phyloP scores from a whole-genome alignment of 1,284 basidiomycete genomes.

The Boletus mariae region DNA sequence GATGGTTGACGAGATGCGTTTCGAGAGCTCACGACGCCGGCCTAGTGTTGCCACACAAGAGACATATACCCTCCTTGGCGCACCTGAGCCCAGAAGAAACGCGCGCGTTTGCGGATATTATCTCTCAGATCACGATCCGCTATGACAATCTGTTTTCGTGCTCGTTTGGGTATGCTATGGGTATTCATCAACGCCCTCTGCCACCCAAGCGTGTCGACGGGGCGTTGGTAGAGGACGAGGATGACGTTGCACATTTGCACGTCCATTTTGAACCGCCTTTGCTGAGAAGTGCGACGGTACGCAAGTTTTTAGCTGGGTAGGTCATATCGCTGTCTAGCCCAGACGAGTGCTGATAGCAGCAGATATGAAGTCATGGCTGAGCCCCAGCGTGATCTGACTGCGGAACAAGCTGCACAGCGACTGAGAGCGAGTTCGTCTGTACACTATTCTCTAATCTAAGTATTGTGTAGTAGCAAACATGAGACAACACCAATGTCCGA shows the following conservation, averaged over 20 bases:
- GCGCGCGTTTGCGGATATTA: slow-evolving; percentile 58
- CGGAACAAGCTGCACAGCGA: slow-evolving; percentile 81
- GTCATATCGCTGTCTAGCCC: slow-evolving; percentile 25
- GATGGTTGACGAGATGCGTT: slow-evolving; percentile 15
- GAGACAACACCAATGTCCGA: slow-evolving; percentile 41
- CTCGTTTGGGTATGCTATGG: slow-evolving; percentile 97
- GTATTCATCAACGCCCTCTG: slow-evolving; percentile 79
- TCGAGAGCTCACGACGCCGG: slow-evolving; percentile 6
- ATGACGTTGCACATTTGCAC: slow-evolving; percentile 77
- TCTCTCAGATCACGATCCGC: slow-evolving; percentile 65
- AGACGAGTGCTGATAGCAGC: slow-evolving; percentile 4
- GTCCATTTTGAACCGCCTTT: slow-evolving; percentile 89
- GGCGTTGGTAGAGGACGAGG: slow-evolving; percentile 37
- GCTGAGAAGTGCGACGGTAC: slow-evolving; percentile 76
- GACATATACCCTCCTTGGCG: slow-evolving; percentile 71
- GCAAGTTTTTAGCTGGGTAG: slow-evolving; percentile 90
- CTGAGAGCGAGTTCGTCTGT: slow-evolving; percentile 51
- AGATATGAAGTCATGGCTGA: slow-evolving; percentile 93
- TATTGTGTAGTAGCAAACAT: slow-evolving; percentile 13
- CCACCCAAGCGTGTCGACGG: slow-evolving; percentile 35
- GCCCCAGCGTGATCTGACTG: slow-evolving; percentile 85
- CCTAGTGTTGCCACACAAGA: slow-evolving; percentile 72
- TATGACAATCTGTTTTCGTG: slow-evolving; percentile 86
- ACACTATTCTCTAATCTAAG: slow-evolving; percentile 42
- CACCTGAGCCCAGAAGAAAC: slow-evolving; percentile 64